These are phyloP conservation scores for Blastobotrys terrestris DNA, from an alignment of 805 yeast genomes.

Conservation along the genomic window DNA sequence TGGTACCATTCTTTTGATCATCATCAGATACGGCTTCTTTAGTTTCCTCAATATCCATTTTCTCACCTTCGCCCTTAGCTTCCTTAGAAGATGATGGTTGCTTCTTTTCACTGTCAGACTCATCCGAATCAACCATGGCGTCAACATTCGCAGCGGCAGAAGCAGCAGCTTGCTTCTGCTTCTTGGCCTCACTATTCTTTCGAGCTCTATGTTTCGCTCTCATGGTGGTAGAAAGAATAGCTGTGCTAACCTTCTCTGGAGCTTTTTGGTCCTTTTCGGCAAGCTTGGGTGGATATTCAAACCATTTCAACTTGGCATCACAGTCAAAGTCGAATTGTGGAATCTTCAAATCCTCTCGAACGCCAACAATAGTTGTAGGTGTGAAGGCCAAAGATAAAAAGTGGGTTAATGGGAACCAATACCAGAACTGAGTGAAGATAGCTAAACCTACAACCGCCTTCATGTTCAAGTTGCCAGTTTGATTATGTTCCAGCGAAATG, in stretches of 20 bases:
- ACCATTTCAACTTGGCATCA: constrained; percentile 70
- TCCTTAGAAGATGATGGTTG: constrained; percentile 8
- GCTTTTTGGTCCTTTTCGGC: constrained; percentile 75
- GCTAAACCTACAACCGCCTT: constrained; percentile 90
- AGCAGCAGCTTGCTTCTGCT: constrained; percentile 45
- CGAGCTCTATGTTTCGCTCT: constrained; percentile 91
- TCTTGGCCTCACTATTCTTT: constrained; percentile 48
- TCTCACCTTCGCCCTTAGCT: constrained; percentile 20
- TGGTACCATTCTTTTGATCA: constrained; percentile 4
- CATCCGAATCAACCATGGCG: constrained; percentile 7
- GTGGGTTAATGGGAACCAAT: constrained; percentile 97
- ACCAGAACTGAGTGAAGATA: constrained; percentile 91
- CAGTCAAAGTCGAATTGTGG: constrained; percentile 80
- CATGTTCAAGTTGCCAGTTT: constrained; percentile 84
- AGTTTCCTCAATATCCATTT: constrained; percentile 23
- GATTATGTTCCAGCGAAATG: constrained; percentile 74
- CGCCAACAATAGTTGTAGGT: constrained; percentile 87
- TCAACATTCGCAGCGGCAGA: constrained; percentile 32
- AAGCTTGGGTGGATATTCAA: constrained; percentile 83
- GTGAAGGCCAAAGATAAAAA: constrained; percentile 86
- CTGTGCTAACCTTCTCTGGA: constrained; percentile 85
- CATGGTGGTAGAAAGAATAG: constrained; percentile 88
- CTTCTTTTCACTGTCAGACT: constrained; percentile 18
- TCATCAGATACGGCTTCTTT: constrained; percentile 4
- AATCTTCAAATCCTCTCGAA: constrained; percentile 74